These are phyloP conservation scores for Lactifluus hygrophoroides DNA, from an alignment of 768 basidiomycete species.

Conservation along the genomic window DNA sequence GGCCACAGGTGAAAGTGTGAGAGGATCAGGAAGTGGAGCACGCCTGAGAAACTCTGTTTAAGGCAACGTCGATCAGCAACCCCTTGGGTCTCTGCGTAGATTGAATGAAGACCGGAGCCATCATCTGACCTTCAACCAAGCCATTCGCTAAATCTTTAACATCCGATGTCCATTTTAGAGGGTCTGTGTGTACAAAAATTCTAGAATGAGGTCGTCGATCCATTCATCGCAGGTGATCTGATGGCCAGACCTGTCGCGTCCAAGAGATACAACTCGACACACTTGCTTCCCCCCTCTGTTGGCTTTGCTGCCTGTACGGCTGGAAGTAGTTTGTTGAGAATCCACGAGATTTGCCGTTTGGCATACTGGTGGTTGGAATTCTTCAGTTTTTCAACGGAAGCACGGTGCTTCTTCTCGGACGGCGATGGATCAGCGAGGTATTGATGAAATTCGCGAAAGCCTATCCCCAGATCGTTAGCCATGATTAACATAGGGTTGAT, in stretches of 20 bases:
- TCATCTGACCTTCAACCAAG: slow-evolving; percentile 40
- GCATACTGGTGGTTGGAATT: slow-evolving; percentile 84
- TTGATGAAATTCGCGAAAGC: slow-evolving; percentile 83
- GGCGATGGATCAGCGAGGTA: slow-evolving; percentile 44
- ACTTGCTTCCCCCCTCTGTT: slow-evolving; percentile 24
- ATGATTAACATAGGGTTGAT: neutral
- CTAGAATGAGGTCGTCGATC: slow-evolving; percentile 30
- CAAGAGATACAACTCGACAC: slow-evolving; percentile 45
- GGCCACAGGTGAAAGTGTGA: slow-evolving; percentile 46
- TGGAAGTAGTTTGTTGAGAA: slow-evolving; percentile 82
- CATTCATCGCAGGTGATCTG: slow-evolving; percentile 28
- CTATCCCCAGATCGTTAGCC: slow-evolving; percentile 32
- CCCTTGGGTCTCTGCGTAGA: neutral
- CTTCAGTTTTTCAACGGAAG: slow-evolving; percentile 75
- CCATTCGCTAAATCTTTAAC: slow-evolving; percentile 44
- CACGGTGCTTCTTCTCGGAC: slow-evolving; percentile 33
- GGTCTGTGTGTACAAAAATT: neutral
- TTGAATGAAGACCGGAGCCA: neutral
- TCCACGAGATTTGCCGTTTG: slow-evolving; percentile 86
- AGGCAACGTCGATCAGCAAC: neutral
- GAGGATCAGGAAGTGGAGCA: slow-evolving; percentile 46
- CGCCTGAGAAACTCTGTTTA: slow-evolving; percentile 14
- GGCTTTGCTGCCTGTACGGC: slow-evolving; percentile 45
- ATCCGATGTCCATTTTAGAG: slow-evolving; percentile 41
- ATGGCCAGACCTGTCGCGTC: slow-evolving; percentile 51